A percentile compares a stretch with the other conserved stretches of the same genome.
phyloP scores from a whole-genome alignment of 2,329 filamentous ascomycete genomes.

The Tolypocladium inflatum region DNA sequence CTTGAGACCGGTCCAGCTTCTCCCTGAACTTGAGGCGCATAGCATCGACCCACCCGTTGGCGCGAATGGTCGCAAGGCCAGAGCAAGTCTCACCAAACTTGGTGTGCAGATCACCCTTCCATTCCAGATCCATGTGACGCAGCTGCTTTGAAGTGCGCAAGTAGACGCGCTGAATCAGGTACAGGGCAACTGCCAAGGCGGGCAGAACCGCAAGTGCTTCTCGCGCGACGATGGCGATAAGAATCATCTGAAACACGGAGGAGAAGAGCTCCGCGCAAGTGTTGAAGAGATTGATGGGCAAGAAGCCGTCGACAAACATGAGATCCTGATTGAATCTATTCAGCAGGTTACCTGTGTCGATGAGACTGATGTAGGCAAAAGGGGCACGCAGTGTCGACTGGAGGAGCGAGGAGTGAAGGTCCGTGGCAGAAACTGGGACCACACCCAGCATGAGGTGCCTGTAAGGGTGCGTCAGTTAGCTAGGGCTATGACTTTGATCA shows the following conservation, averaged over 20 bases:
- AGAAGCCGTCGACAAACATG: neutral
- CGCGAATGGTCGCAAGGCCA: neutral
- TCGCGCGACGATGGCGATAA: neutral
- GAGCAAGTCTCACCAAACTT: neutral
- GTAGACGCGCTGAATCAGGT: neutral
- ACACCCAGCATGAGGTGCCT: neutral
- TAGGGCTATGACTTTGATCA: no score
- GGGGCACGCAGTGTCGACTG: neutral
- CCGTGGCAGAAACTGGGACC: neutral
- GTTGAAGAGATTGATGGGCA: neutral
- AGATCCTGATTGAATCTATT: neutral
- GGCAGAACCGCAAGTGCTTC: neutral
- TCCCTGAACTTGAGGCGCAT: slow-evolving; percentile 14
- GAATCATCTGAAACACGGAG: neutral
- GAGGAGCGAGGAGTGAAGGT: neutral
- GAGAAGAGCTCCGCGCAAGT: neutral
- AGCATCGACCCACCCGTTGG: neutral
- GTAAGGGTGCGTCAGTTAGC: no score
- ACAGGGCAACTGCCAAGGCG: neutral
- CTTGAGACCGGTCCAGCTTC: slow-evolving; percentile 18
- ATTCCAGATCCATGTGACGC: neutral
- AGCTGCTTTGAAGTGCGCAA: neutral
- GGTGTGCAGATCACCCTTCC: neutral
- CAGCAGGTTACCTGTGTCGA: neutral
- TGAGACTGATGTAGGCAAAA: neutral